Conservation (phyloP, 2,329 filamentous ascomycete genomes). For the Teratosphaeria viscida region DNA sequence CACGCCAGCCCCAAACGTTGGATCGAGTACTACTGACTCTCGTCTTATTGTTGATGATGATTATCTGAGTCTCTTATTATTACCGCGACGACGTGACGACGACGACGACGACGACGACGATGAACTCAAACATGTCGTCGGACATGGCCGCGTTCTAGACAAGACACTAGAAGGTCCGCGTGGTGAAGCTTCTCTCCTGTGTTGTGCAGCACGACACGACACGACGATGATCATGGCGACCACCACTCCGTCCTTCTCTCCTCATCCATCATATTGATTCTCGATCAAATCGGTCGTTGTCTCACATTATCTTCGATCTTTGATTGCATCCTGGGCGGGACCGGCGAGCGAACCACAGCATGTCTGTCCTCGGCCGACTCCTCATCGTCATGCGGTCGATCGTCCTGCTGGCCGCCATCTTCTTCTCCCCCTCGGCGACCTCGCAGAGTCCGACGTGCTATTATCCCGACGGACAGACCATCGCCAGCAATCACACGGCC, state of each 20-base stretch:
- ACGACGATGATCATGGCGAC: background rate
- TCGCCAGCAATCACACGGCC: slow-evolving; percentile 18
- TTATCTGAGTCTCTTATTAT: no score
- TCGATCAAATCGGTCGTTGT: no score
- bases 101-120: no score
- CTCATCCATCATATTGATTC: background rate
- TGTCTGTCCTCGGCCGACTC: background rate
- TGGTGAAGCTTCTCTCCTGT: background rate
- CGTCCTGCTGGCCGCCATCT: background rate
- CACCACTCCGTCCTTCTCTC: background rate
- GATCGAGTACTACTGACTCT: background rate
- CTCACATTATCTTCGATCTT: background rate
- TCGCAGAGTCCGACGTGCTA: slow-evolving; percentile 13
- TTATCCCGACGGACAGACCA: slow-evolving; percentile 17
- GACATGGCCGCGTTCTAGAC: background rate
- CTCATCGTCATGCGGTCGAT: background rate
- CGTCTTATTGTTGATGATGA: background rate
- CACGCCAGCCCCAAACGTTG: background rate
- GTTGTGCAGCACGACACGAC: background rate
- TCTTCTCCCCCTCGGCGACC: background rate
- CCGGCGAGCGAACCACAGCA: background rate
- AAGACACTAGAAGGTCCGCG: background rate
- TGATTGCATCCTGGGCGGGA: background rate
- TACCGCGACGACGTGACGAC: no score
- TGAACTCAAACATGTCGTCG: background rate